phyloP scores from a whole-genome alignment of 2,329 filamentous ascomycete genomes.

The Fusarium annulatum region DNA sequence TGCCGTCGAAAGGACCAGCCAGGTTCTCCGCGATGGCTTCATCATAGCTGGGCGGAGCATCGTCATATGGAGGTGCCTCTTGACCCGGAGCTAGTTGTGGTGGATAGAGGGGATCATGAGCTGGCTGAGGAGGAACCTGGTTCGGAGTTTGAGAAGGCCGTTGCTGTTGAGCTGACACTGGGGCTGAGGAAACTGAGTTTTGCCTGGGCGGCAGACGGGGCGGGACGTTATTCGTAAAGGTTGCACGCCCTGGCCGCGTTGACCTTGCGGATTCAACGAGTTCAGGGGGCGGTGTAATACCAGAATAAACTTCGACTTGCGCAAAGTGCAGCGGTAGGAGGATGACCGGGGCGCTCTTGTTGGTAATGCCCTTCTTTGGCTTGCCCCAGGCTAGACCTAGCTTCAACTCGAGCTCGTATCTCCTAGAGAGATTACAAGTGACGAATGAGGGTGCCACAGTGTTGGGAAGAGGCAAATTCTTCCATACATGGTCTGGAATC shows the following conservation, averaged over 20 bases:
- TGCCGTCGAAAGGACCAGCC: constrained; percentile 73
- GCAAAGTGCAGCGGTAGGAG: constrained; percentile 82
- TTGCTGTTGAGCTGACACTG: constrained; percentile 27
- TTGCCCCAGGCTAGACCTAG: constrained; percentile 81
- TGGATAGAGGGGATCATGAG: constrained; percentile 66
- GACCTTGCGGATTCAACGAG: constrained; percentile 71
- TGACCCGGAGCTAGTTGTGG: constrained; percentile 63
- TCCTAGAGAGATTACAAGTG: constrained; percentile 86
- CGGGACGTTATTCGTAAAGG: constrained; percentile 44
- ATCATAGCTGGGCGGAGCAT: constrained; percentile 94
- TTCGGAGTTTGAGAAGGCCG: constrained; percentile 40
- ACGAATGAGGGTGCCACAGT: constrained; percentile 88
- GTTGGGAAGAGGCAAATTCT: constrained; percentile 77
- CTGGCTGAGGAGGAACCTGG: constrained; percentile 45
- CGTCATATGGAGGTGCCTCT: constrained; percentile 65
- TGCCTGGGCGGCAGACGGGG: constrained; percentile 53
- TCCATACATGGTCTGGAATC: constrained; percentile 81
- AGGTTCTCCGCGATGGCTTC: constrained; percentile 87
- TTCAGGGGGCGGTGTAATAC: constrained; percentile 82
- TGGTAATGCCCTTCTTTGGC: constrained; percentile 51
- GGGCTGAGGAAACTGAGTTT: constrained; percentile 40
- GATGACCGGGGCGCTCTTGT: constrained; percentile 72
- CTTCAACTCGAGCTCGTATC: constrained; percentile 85
- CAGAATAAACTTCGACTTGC: constrained; percentile 82
- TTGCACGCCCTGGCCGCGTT: constrained; percentile 54